Conservation (phyloP, 2,329 filamentous ascomycete genomes). For the Aspergillus carbonarius region DNA sequence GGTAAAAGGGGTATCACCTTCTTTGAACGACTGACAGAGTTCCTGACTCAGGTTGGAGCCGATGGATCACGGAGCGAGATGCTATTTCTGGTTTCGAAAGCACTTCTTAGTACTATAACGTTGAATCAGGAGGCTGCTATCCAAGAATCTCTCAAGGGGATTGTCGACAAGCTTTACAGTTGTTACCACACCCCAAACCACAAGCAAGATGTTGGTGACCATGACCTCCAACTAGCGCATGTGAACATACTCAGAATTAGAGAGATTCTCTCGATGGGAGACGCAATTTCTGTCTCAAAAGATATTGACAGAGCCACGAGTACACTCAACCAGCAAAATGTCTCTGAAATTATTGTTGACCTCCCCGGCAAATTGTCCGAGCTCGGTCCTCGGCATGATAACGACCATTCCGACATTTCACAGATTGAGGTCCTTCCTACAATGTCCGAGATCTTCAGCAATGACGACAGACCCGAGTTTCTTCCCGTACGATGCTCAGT, state of each 20-base stretch:
- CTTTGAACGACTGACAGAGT: background rate
- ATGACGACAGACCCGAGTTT: slow-evolving; percentile 1
- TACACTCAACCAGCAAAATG: background rate
- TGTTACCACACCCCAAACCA: background rate
- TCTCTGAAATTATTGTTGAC: background rate
- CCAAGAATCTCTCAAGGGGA: background rate
- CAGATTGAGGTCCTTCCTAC: slow-evolving; percentile 9
- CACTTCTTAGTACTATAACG: slow-evolving; percentile 4
- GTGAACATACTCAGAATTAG: background rate
- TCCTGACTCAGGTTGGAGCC: background rate
- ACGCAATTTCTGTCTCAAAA: background rate
- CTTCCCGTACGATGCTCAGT: slow-evolving; percentile 3
- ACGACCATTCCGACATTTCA: slow-evolving; percentile 7
- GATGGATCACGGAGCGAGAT: background rate
- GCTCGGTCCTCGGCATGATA: slow-evolving; percentile 9
- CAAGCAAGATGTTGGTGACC: background rate
- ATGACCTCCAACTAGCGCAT: background rate
- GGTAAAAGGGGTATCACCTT: slow-evolving; percentile 7
- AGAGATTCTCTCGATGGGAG: background rate
- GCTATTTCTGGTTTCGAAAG: slow-evolving; percentile 5
- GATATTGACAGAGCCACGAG: background rate
- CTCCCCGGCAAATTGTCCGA: slow-evolving; percentile 10
- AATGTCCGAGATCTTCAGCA: slow-evolving; percentile 3
- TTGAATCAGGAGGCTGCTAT: slow-evolving; percentile 8
- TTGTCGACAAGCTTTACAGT: slow-evolving; percentile 1